Evolutionary conservation across 2,329 filamentous ascomycete genomes (phyloP), one percentile per base, ranked within the genome.

Genomic region (Alternaria sp.): DNA sequence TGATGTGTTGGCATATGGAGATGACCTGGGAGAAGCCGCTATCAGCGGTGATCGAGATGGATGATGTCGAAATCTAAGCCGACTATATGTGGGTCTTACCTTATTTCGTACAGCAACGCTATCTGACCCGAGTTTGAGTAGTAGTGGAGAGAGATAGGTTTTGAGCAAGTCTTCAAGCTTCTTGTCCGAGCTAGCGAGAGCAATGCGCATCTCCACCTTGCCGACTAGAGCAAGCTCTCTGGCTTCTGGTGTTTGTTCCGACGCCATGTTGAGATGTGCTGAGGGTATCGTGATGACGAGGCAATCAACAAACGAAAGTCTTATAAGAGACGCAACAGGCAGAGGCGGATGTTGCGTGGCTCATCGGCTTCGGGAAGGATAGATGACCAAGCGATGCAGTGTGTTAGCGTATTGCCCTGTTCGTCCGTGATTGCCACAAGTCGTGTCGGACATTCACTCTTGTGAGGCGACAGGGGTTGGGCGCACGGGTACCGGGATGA

Each of bases 101-200:
- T 94, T 95, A 70, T 90, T 90, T 70, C 94, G 88, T 28, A 98
- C 95, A 44, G 88, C 85, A 51, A 88, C 85, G 79, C 94, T 88
- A 24, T 93, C 91, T 48, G 94, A 97, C 32, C 86, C 89, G 32
- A 96, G 88, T 76, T 98, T 98, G 59, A 97, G 84, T 3, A 99
- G 85, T 11, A 98, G 81, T 0, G 94, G 91, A 4, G 91, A 83
- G 26, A 99, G 84, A 74, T 94, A 97, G 42, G 87, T 89, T 71
- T 91, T 88, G 18, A 99, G 84, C 16, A 95, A 83, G 24, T 88
- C 81, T 75, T 94, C 88, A 1, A 99, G 86, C 80, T 94, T 96
- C 64, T 88, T 84, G 75, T 97, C 94, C 52, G 93, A 89, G 69
- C 93, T 91, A 28, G 94, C 91, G 53, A 94, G 87, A 28, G 88